These are phyloP conservation scores for Chrysoporthe deuterocubensis DNA, from an alignment of 2,329 filamentous ascomycete species.

Conservation along the genomic window DNA sequence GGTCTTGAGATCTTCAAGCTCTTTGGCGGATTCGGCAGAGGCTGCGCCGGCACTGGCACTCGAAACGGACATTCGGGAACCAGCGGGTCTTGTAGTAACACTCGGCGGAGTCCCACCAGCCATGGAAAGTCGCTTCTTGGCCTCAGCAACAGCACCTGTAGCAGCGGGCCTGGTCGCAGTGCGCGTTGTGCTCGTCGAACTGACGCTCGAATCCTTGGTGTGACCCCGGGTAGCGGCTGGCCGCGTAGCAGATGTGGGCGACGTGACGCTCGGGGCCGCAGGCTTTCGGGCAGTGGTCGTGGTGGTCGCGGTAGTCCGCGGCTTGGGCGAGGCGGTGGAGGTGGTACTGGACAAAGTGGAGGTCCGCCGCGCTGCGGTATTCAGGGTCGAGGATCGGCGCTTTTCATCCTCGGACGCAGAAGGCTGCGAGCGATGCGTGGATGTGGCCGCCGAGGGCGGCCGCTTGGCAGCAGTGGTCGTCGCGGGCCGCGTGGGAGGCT, in stretches of 20 bases:
- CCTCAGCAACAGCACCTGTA: constrained; percentile 48
- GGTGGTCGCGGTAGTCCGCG: constrained; percentile 32
- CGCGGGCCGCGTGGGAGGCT: constrained; percentile 38
- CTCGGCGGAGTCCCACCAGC: constrained; percentile 43
- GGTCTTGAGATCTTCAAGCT: constrained; percentile 62
- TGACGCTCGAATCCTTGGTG: constrained; percentile 32
- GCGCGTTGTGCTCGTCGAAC: constrained; percentile 34
- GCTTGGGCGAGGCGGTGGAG: constrained; percentile 34
- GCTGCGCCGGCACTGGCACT: constrained; percentile 42
- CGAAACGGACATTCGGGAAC: constrained; percentile 40
- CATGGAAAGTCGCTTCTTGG: constrained; percentile 60
- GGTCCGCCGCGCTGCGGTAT: constrained; percentile 38
- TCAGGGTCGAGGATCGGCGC: constrained; percentile 36
- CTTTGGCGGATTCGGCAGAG: constrained; percentile 53
- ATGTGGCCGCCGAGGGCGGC: constrained; percentile 36
- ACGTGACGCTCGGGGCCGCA: constrained; percentile 39
- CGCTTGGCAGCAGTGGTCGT: constrained; percentile 37
- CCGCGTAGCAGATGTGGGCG: constrained; percentile 38
- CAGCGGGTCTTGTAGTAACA: constrained; percentile 45
- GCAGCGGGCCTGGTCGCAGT: constrained; percentile 41
- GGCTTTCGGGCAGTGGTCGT: constrained; percentile 44
- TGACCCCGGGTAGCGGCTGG: constrained; percentile 40
- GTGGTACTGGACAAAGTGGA: constrained; percentile 35
- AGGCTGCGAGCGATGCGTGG: constrained; percentile 38
- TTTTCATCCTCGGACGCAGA: constrained; percentile 45